Percentiles rank a stretch among this genome's conserved stretches.
Conservation (phyloP, 768 basidiomycete genomes). For the Pleurotus sapidus region DNA sequence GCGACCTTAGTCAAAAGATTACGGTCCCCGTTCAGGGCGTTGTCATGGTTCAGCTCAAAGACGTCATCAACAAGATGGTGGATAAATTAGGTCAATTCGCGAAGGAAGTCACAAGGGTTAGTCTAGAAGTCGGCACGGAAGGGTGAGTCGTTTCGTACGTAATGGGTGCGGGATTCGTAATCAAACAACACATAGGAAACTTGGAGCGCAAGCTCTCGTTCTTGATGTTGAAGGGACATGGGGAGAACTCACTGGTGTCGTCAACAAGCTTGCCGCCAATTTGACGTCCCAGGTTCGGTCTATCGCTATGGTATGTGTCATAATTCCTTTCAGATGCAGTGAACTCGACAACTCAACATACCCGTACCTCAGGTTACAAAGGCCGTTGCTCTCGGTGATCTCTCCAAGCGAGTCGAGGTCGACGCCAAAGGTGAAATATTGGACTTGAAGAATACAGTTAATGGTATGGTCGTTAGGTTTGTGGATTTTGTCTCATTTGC, state of each 20-base stretch:
- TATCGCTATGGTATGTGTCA: constrained; percentile 1
- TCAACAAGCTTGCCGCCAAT: constrained; percentile 78
- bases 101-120: constrained; percentile 82
- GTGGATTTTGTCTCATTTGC: background rate
- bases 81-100: constrained; percentile 80
- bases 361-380: constrained; percentile 89
- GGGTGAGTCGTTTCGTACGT: constrained; percentile 34
- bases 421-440: constrained; percentile 88
- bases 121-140: constrained; percentile 81
- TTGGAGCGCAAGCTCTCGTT: constrained; percentile 83
- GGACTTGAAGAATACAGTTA: constrained; percentile 67
- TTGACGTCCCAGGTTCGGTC: constrained; percentile 58
- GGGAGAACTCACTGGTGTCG: constrained; percentile 77
- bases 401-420: constrained; percentile 87
- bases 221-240: constrained; percentile 86
- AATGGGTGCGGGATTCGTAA: too few species aligned
- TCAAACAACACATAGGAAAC: constrained; percentile 46
- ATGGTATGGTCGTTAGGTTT: constrained; percentile 49
- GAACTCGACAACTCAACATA: background rate
- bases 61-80: constrained; percentile 70
- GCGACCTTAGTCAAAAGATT: constrained; percentile 77
- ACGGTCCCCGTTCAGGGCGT: constrained; percentile 76
- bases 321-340: background rate
- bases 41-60: constrained; percentile 80
- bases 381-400: constrained; percentile 87